Base-by-base conservation (phyloP, 352 stramenopile species). In the Phytophthora podocarpi region DNA sequence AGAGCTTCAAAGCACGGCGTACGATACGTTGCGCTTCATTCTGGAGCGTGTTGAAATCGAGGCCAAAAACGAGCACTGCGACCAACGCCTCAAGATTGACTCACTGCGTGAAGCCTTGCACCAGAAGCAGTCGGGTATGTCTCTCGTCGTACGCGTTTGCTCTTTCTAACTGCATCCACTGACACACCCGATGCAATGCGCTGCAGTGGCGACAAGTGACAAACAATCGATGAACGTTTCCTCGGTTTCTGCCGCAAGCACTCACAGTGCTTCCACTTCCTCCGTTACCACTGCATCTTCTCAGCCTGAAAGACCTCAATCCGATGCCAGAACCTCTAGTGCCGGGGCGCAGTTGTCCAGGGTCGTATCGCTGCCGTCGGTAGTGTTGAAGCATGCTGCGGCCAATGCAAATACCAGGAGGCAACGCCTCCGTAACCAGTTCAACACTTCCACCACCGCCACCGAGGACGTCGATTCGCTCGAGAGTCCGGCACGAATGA, bases 11-110 rank as follows among this genome's bases (percentile, higher is more conserved):
- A 74, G 51, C 23, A 68, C 83, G 2, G 79, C 79, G 9, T 72
- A 78, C 23, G 79, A 89, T 24, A 89, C 76, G 0, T 61, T 89
- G 21, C 45, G 57, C 0, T 89, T 89, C 47, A 63, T 87, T 4
- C 37, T 83, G 18, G 74, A 83, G 8, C 72, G 76, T 1, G 59
- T 87, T 7, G 72, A 82, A 54, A 75, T 67, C 35, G 79, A 89
- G 37, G 55, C 79, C 5, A 71, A 63, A 31, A 69, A 82, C 30
- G 64, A 73, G 23, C 47, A 76, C 11, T 78, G 71, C 23, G 69
- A 86, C 47, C 74, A 80, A 24, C 58, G 60, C 13, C 30, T 71
- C 16, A 78, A 73, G 27, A 70, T 77, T 24, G 69, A 76, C 36
- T 61, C 54, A 9, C 58, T 77, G 1, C 66, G 52, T 7, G 59